phyloP scores from a whole-genome alignment of 2,329 filamentous ascomycete genomes.

The Pestalotiopsis sp. region DNA sequence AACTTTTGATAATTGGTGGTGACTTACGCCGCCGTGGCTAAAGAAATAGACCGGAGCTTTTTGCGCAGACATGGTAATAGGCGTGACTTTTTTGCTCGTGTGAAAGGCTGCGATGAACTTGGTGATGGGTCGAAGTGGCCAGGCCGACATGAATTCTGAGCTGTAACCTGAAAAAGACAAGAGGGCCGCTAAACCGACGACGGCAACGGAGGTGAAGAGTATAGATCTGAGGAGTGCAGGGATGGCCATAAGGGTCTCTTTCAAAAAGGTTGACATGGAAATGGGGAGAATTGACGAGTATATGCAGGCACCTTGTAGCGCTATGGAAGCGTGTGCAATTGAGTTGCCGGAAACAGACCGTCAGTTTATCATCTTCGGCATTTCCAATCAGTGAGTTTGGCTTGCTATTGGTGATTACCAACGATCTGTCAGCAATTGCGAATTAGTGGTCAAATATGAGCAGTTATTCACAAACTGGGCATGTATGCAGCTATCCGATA shows the following conservation, averaged over 20 bases:
- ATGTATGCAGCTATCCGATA: background rate
- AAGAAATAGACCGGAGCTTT: constrained; percentile 50
- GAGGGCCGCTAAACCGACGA: constrained; percentile 25
- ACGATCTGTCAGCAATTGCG: constrained; percentile 30
- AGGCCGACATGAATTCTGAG: constrained; percentile 19
- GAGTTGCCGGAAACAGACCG: background rate
- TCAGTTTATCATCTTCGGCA: background rate
- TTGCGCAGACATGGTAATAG: constrained; percentile 26
- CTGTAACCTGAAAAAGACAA: constrained; percentile 22
- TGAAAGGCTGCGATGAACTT: constrained; percentile 18
- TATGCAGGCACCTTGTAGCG: background rate
- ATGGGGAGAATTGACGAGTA: background rate
- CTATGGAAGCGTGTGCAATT: background rate
- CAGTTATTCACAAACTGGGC: background rate
- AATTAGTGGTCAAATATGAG: background rate
- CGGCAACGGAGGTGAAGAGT: constrained; percentile 21
- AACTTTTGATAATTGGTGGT: background rate
- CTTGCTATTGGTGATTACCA: constrained; percentile 26
- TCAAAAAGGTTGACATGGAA: background rate
- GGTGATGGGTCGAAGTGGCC: constrained; percentile 17
- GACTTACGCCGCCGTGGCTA: constrained; percentile 51
- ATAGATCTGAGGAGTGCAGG: background rate
- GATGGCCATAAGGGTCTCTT: background rate
- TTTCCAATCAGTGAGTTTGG: background rate
- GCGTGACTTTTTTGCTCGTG: constrained; percentile 5